Base-by-base conservation (phyloP, 306 rosid species). In the Pyrus bretschneideri region DNA sequence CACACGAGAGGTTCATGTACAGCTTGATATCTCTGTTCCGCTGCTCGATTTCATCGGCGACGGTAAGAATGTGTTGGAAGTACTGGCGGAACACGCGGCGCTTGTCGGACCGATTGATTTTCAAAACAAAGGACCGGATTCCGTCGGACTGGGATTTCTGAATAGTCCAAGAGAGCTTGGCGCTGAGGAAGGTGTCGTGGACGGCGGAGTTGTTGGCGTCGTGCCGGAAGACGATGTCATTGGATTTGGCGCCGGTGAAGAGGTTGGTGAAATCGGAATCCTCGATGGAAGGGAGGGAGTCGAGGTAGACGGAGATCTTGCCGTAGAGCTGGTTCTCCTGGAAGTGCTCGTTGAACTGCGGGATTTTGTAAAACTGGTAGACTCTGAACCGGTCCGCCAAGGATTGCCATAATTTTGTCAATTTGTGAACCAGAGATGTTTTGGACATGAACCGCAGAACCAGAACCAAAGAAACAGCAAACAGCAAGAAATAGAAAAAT, bases 191-290 rank as follows among this genome's bases (percentile, higher is more conserved):
- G n/a, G 79, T 77, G 80, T 95, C 98, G 31, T 79, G 83, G 38
- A 92, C 77, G 21, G 88, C 78, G 18, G 79, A 69, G 59, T 89
- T 93, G 79, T 80, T 70, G 19, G 83, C 69, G 67, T 89, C 93
- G 33, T 88, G 88, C 44, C 81, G 97, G 69, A 89, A 86, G 82
- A 84, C 81, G 54, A 95, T 90, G n/a, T 95, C 97, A 23, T 78
- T 76, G 9, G 96, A 81, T 29, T 86, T 95, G 44, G 86, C 61
- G 38, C 96, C 96, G 74, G 97, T 88, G 78, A 92, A 86, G 31
- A 95, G 93, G 89, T 89, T 90, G 11, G 91, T 84, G 81, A 75
- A 88, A 69, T 95, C 91, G 44, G 97, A 88, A 69, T 94, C 98
- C 21, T 94, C 95, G 2, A 92, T 79, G 31, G 93, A 85, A 62